Evolutionary conservation across 2,329 filamentous ascomycete genomes (phyloP), one percentile per base, ranked within the genome.

Genomic region (Biscogniauxia sp.): DNA sequence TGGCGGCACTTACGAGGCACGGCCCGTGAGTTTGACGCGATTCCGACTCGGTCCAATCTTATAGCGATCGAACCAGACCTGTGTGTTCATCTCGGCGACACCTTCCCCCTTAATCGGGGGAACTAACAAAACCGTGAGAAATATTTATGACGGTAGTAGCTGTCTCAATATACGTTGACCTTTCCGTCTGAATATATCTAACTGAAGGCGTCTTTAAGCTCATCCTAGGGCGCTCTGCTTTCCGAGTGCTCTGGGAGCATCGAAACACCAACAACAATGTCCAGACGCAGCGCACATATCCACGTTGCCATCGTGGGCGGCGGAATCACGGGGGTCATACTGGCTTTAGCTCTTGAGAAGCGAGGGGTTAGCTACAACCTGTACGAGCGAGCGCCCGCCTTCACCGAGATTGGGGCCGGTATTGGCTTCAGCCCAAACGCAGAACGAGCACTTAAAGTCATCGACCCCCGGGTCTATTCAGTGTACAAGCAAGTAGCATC

Each of bases 391-490:
- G 75, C 79, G 0, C 54, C 72, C 0, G 67, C 69, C 1, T 78
- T 81, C 57, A 72, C 75, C 2, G 80, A 82, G 63, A 78, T 80
- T 4, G 82, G 82, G 0, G 81, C 82, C 0, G 82, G 82, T 7
- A 79, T 84, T 25, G 81, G 79, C 2, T 79, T 83, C 65, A 79
- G 76, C 7, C 80, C 80, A n/a, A 83, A 82, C 62, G 80, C 81
- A 1, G 77, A 83, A 63, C 72, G 73, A 11, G 80, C 80, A 15
- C 78, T 84, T 73, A 63, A 61, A 5, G 56, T 70, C 15, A 70
- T 81, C 7, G 74, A 77, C 56, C 74, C 76, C 1, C 57, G 52
- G 9, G 66, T 69, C 0, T 68, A 76, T 49, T 69, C 68, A 0
- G 75, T 77, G 0, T 81, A 75, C 67, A 75, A 77, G 61, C 61